These are phyloP conservation scores for Aegilops speltoides DNA, from an alignment of 176 grass and related monocot species.

Conservation along the genomic window DNA sequence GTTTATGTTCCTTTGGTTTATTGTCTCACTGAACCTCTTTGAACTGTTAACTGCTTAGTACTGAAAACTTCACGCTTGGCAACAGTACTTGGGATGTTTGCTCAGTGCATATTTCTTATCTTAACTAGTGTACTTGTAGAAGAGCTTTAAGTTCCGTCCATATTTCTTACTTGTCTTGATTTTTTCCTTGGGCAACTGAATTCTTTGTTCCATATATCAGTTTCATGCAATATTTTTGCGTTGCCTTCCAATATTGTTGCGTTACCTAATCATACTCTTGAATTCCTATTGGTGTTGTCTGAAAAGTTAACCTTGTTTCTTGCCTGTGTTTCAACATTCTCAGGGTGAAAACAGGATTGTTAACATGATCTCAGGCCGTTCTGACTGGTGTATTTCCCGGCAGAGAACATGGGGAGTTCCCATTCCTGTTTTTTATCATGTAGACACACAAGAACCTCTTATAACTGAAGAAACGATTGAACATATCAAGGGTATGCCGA, in stretches of 20 bases:
- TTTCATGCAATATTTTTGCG: conserved; percentile 16
- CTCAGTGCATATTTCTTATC: conserved; percentile 12
- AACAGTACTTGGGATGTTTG: background rate
- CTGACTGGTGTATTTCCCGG: conserved; percentile 98
- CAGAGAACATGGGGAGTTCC: conserved; percentile 99
- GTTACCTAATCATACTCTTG: conserved; percentile 10
- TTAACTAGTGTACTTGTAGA: background rate
- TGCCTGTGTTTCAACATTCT: conserved; percentile 22
- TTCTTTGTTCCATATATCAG: conserved; percentile 4
- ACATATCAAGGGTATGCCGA: conserved; percentile 73
- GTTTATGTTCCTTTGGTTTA: conserved; percentile 22
- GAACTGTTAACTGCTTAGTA: conserved; percentile 9
- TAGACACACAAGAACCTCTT: conserved; percentile 77
- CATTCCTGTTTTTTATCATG: conserved; percentile 95
- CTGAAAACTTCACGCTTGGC: background rate
- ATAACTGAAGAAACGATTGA: conserved; percentile 93
- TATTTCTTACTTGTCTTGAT: conserved; percentile 11
- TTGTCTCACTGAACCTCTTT: conserved; percentile 23
- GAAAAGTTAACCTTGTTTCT: conserved; percentile 9
- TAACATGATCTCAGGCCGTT: conserved; percentile 85
- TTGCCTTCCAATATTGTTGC: background rate
- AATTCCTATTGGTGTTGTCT: conserved; percentile 22
- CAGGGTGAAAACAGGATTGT: conserved; percentile 97
- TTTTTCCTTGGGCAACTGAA: conserved; percentile 5
- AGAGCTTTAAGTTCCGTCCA: background rate